A percentile compares a stretch with the other conserved stretches of the same genome.
Evolutionary conservation across 164 flowering plant species (phyloP).

Genomic region (Chimonanthus praecox): DNA sequence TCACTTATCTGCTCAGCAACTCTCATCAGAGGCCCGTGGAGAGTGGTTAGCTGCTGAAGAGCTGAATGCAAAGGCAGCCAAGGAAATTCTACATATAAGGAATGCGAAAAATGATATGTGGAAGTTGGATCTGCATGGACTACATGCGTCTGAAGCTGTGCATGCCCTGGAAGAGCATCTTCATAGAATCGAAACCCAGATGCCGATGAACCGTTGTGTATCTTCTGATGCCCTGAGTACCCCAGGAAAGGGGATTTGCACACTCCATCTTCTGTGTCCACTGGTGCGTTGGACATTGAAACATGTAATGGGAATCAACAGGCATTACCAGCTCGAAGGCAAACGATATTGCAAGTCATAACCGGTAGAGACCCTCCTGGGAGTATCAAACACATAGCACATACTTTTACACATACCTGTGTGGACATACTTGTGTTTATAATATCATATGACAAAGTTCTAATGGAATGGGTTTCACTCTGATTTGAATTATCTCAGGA

Average conservation of each 20-base stretch:
- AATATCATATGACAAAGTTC: no score
- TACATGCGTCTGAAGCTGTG: constrained; percentile 86
- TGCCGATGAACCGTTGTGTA: constrained; percentile 19
- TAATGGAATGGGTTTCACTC: neutral
- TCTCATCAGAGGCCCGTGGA: constrained; percentile 55
- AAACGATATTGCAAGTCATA: constrained; percentile 55
- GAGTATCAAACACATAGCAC: neutral
- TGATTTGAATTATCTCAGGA: neutral
- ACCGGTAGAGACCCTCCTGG: constrained; percentile 53
- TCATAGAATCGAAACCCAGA: constrained; percentile 45
- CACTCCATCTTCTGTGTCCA: constrained; percentile 23
- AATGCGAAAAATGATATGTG: constrained; percentile 55
- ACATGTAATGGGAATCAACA: constrained; percentile 21
- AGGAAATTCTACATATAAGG: constrained; percentile 52
- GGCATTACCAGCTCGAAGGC: constrained; percentile 28
- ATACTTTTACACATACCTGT: no score
- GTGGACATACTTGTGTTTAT: no score
- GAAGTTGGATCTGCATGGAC: constrained; percentile 95
- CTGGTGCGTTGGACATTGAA: constrained; percentile 16
- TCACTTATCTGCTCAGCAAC: constrained; percentile 60
- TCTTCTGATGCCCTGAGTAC: constrained; percentile 23
- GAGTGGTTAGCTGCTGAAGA: constrained; percentile 59
- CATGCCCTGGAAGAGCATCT: constrained; percentile 57
- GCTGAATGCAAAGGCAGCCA: constrained; percentile 70
- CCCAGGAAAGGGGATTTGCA: constrained; percentile 9